Conservation (phyloP, 345 rosid species). For the Nephelium lappaceum region DNA sequence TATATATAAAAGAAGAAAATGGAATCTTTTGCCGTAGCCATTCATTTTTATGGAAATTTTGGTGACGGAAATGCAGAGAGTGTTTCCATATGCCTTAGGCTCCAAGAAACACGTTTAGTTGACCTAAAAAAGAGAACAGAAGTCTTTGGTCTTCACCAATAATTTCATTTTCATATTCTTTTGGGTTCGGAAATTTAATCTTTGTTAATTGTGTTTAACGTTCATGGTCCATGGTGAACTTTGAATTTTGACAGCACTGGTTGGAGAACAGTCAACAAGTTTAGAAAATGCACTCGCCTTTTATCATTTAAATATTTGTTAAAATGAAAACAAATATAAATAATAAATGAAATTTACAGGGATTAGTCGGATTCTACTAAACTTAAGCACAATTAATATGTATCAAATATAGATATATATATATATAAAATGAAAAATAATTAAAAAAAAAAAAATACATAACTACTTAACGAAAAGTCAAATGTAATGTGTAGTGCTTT, state of each 20-base stretch:
- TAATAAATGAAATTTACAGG: too few species aligned
- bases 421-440: too few species aligned
- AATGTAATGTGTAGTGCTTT: too few species aligned
- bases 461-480: too few species aligned
- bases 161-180: not conserved
- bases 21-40: not conserved
- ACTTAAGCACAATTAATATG: too few species aligned
- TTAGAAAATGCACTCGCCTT: not conserved
- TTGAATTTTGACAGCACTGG: not conserved
- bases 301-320: too few species aligned
- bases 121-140: constrained; percentile 16
- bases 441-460: too few species aligned
- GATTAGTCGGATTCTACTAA: too few species aligned
- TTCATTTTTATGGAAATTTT: not conserved
- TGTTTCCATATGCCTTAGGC: not conserved
- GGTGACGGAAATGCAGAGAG: not conserved
- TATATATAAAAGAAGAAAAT: too few species aligned
- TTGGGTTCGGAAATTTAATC: not conserved
- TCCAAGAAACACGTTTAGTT: constrained; percentile 26
- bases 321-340: too few species aligned
- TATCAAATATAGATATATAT: too few species aligned
- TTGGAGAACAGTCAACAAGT: not conserved
- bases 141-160: not conserved
- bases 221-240: not conserved
- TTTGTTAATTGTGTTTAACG: not conserved